phyloP scores from a whole-genome alignment of 805 yeast species.

The Yarrowia divulgata region DNA sequence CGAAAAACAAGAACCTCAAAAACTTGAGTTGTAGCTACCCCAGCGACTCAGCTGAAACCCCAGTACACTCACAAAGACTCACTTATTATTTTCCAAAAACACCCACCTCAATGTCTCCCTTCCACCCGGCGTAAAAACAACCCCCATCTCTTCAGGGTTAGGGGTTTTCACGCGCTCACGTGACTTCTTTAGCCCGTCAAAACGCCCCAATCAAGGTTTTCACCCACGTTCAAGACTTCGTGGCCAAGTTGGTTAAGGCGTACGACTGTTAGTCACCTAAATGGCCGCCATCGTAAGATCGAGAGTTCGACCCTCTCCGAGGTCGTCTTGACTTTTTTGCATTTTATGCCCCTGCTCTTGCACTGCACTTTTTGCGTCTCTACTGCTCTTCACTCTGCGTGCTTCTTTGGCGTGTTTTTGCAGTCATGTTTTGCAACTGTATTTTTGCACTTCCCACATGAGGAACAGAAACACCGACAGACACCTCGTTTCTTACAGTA shows the following conservation, averaged over 20 bases:
- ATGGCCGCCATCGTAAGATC: conserved; percentile 40
- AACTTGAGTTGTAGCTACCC: no score
- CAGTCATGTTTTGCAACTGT: neutral
- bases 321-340: conserved; percentile 37
- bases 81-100: no score
- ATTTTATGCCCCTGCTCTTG: neutral
- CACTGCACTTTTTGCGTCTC: neutral
- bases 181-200: neutral
- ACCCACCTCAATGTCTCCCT: neutral
- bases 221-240: conserved; percentile 35
- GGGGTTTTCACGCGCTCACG: neutral
- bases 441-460: no score
- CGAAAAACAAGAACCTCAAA: no score
- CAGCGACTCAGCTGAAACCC: no score
- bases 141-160: neutral
- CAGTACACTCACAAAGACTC: no score
- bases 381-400: conserved; percentile 7
- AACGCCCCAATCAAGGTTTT: neutral
- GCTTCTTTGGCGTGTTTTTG: neutral
- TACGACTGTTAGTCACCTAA: conserved; percentile 40
- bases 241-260: conserved; percentile 41
- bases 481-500: no score
- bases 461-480: no score
- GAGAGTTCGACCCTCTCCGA: conserved; percentile 41
- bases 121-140: no score